phyloP scores from a whole-genome alignment of 768 basidiomycete genomes.

The Mycena alexandri region DNA sequence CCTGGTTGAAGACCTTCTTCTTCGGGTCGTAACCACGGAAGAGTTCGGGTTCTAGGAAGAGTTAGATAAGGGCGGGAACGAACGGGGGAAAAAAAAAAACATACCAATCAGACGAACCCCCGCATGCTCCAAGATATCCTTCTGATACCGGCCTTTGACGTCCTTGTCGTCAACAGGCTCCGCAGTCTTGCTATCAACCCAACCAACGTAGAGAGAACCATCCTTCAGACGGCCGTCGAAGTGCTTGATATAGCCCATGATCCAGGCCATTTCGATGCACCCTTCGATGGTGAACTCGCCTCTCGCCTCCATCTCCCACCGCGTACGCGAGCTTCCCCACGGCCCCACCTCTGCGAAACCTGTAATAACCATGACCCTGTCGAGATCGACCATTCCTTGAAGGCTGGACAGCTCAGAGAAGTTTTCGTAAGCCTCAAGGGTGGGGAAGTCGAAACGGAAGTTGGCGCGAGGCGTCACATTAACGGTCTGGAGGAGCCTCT shows the following conservation, averaged over 20 bases:
- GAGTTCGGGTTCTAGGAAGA: conserved; percentile 86
- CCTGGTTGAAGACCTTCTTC: conserved; percentile 97
- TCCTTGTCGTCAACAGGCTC: conserved; percentile 99
- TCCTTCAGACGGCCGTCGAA: conserved; percentile 97
- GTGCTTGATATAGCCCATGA: conserved; percentile 99
- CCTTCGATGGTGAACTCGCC: conserved; percentile 99
- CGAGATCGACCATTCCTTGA: conserved; percentile 91
- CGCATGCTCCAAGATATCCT: conserved; percentile 90
- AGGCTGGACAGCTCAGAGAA: conserved; percentile 83
- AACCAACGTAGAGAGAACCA: conserved; percentile 94
- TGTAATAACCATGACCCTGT: conserved; percentile 95
- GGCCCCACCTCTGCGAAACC: conserved; percentile 98
- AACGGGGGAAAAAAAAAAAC: conserved; percentile 39
- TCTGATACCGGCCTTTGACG: conserved; percentile 92
- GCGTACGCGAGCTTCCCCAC: conserved; percentile 97
- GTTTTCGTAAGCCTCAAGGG: conserved; percentile 77
- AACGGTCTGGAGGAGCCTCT: conserved; percentile 92
- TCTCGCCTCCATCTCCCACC: conserved; percentile 99
- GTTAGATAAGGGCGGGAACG: conserved; percentile 29
- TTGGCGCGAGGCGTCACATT: conserved; percentile 97
- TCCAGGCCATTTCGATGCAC: conserved; percentile 99
- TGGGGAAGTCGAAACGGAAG: conserved; percentile 96
- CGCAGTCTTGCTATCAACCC: conserved; percentile 94
- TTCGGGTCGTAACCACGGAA: conserved; percentile 99
- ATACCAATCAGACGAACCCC: conserved; percentile 95